Percentiles rank a stretch among this genome's conserved stretches.
These are phyloP conservation scores for Colletotrichum sp. DNA, from an alignment of 2,329 filamentous ascomycete species.

Conservation along the genomic window DNA sequence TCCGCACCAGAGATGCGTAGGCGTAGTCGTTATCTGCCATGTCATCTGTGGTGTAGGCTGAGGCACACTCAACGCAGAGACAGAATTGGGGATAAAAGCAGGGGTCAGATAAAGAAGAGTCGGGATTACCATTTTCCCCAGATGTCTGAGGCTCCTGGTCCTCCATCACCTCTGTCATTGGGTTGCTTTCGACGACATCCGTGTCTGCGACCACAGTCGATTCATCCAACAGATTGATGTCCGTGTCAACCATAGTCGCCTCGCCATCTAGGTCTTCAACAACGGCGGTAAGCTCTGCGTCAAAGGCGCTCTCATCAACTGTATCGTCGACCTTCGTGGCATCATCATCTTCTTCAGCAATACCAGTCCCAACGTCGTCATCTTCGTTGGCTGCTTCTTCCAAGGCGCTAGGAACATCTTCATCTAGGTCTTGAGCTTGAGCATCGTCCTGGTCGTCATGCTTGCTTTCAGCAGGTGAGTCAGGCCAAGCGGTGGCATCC, in stretches of 20 bases:
- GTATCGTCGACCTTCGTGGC: not conserved
- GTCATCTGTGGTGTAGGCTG: not conserved
- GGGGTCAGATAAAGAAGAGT: not conserved
- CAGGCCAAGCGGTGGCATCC: constrained; percentile 10
- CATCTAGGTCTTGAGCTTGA: not conserved
- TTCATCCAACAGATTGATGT: not conserved
- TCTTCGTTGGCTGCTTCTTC: not conserved
- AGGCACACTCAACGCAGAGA: constrained; percentile 6
- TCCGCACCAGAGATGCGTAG: constrained; percentile 1
- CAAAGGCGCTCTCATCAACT: not conserved
- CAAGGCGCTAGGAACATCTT: not conserved
- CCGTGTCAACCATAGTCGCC: constrained; percentile 8
- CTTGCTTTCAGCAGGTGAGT: constrained; percentile 2
- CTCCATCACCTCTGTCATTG: not conserved
- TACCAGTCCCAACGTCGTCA: not conserved
- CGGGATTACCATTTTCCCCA: constrained; percentile 17
- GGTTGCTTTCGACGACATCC: not conserved
- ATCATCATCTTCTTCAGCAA: not conserved
- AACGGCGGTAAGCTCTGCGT: not conserved
- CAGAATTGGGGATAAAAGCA: constrained; percentile 18
- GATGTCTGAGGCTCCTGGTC: not conserved
- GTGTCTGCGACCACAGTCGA: not conserved
- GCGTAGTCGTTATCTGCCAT: constrained; percentile 11
- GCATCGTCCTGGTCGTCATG: constrained; percentile 5
- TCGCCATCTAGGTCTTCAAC: not conserved